These are phyloP conservation scores for Nicotiana rustica DNA, from an alignment of 305 asterid species.

Conservation along the genomic window DNA sequence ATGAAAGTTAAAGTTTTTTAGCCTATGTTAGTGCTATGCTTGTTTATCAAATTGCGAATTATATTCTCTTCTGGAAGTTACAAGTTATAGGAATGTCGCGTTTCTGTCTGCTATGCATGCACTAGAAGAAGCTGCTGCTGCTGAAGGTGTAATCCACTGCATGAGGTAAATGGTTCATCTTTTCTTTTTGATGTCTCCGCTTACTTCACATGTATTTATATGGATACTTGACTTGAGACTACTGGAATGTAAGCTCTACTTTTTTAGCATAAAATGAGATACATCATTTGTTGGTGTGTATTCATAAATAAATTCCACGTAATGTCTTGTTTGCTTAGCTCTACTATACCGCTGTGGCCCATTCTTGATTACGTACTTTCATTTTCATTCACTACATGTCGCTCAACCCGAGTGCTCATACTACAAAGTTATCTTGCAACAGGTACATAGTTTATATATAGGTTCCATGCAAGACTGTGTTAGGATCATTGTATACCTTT, in stretches of 20 bases:
- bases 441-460: neutral
- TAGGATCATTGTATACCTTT: no score
- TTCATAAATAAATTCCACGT: neutral
- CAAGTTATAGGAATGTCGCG: conserved; percentile 54
- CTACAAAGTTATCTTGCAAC: neutral
- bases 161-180: conserved; percentile 59
- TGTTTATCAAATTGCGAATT: neutral
- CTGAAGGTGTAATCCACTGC: conserved; percentile 68
- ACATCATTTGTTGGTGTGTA: neutral
- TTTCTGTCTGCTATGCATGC: conserved; percentile 74
- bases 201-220: neutral
- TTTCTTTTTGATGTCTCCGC: neutral
- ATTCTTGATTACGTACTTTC: neutral
- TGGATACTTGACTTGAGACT: neutral
- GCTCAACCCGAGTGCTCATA: neutral
- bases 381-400: neutral
- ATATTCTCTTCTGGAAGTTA: conserved; percentile 60
- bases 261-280: neutral
- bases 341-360: neutral
- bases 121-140: conserved; percentile 80
- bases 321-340: neutral
- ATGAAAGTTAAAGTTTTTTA: conserved; percentile 1
- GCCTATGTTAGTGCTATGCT: neutral
- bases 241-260: neutral
- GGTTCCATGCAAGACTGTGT: conserved; percentile 1